Evolutionary conservation across 345 rosid species (phyloP), one percentile per base, ranked within the genome.

Genomic region (Sonneratia alba): DNA sequence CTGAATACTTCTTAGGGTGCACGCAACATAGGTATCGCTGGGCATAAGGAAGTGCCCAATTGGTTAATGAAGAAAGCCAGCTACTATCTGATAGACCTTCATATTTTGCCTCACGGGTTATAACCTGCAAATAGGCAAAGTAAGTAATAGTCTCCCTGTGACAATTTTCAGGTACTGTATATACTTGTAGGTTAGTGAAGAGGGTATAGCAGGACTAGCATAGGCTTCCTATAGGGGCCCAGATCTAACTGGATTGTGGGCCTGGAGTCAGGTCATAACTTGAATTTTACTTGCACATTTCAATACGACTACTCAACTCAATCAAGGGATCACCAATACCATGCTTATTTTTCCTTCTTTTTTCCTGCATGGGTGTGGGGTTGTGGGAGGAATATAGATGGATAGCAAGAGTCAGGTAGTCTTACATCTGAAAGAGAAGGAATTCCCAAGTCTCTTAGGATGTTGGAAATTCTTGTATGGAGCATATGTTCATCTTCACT

Each of bases 21-120:
- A 83, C 49, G 67, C 85, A 75, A 76, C 74, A 85, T 42, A 92
- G 75, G 82, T 90, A 95, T 66, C 99, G 93, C 76, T 95, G 99
- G 55, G 97, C 93, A 87, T 86, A 92, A 72, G 99, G 97, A 73
- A 95, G 91, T 71, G 85, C 85, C 99, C 99, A 95, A 76, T 90
- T 82, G 72, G 92, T 74, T 74, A 95, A 77, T 70, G 89, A 83
- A 72, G 84, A 80, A 76, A 82, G 83, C 66, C 77, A 78, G 75
- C 80, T 77, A 74, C 80, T 72, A 74, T 87, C 93, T 67, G 72
- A 70, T 78, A 36, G 81, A 74, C 92, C 88, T 78, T 80, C 66
- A 75, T 77, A 85, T 74, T 77, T 84, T n/a, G 97, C 97, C 79
- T 92, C 90, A 72, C 92, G 92, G 74, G 84, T 88, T 75, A 88